Percentiles rank a stretch among this genome's conserved stretches.
phyloP scores from a whole-genome alignment of 2,329 filamentous ascomycete genomes.

The Pseudogymnoascus sp. region DNA sequence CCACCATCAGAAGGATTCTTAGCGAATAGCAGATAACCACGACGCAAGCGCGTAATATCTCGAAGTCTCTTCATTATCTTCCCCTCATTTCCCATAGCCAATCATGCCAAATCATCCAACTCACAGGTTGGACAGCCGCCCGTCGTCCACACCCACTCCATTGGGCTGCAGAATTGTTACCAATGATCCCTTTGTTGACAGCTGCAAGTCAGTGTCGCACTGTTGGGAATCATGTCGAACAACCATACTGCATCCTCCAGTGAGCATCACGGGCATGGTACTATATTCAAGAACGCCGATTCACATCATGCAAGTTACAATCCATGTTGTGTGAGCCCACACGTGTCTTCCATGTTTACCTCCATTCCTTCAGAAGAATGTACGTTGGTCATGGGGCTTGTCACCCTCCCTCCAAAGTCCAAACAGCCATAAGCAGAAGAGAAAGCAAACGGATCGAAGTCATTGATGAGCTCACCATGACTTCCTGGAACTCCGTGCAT shows the following conservation, averaged over 20 bases:
- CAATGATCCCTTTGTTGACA: not conserved
- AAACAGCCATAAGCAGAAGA: not conserved
- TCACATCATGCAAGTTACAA: not conserved
- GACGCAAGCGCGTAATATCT: not conserved
- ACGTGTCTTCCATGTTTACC: not conserved
- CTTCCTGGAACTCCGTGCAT: not conserved
- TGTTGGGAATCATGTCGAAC: not conserved
- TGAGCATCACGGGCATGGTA: not conserved
- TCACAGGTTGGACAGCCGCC: not conserved
- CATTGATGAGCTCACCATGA: not conserved
- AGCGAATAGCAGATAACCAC: conserved; percentile 1
- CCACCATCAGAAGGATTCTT: not conserved
- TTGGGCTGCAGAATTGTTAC: not conserved
- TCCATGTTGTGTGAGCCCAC: not conserved
- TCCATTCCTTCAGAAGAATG: not conserved
- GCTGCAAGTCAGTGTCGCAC: not conserved
- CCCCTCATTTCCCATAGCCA: not conserved
- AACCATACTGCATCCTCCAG: not conserved
- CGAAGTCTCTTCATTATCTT: not conserved
- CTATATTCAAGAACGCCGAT: not conserved
- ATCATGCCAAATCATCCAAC: not conserved
- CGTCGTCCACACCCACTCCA: not conserved
- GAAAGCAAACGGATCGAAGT: not conserved
- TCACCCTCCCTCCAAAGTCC: not conserved
- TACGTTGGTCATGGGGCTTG: not conserved